These are phyloP conservation scores for Fistulifera pelliculosa DNA, from an alignment of 108 stramenopile species.

Conservation along the genomic window DNA sequence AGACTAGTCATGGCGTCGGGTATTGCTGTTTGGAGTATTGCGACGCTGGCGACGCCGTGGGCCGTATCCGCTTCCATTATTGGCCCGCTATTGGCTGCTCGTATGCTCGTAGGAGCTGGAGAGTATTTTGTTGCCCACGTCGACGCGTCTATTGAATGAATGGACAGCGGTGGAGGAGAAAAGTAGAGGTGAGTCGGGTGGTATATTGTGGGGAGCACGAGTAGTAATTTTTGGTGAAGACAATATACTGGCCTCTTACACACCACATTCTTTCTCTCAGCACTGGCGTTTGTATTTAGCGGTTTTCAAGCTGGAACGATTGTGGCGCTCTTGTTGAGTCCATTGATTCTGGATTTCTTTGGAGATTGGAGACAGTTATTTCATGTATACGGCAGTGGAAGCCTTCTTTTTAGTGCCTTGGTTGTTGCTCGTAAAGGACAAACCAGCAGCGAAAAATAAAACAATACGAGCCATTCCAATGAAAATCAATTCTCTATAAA, in stretches of 20 bases:
- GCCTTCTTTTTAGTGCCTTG: constrained; percentile 69
- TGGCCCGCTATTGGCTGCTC: constrained; percentile 37
- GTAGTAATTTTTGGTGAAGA: too few relatives aligned
- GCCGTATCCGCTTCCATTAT: constrained; percentile 16
- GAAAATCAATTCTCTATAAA: constrained; percentile 11
- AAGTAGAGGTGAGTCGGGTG: background rate
- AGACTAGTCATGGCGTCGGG: constrained; percentile 47
- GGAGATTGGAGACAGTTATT: constrained; percentile 68
- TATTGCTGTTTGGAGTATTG: constrained; percentile 55
- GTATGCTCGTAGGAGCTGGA: constrained; percentile 70
- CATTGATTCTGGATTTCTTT: constrained; percentile 48
- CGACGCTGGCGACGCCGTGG: constrained; percentile 61
- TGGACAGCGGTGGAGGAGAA: constrained; percentile 70
- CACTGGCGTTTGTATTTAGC: constrained; percentile 58
- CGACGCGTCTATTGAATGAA: constrained; percentile 61
- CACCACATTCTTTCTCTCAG: background rate
- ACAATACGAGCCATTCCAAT: background rate
- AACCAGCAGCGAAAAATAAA: constrained; percentile 11
- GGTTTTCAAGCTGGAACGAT: constrained; percentile 80
- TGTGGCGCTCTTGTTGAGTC: constrained; percentile 67
- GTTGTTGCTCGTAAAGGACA: constrained; percentile 58
- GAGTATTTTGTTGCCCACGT: constrained; percentile 68
- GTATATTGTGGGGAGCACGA: too few relatives aligned
- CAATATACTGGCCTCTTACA: too few relatives aligned
- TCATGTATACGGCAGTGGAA: constrained; percentile 55